Evolutionary conservation across 257 asterid species (phyloP).

Genomic region (Petunia secreta): DNA sequence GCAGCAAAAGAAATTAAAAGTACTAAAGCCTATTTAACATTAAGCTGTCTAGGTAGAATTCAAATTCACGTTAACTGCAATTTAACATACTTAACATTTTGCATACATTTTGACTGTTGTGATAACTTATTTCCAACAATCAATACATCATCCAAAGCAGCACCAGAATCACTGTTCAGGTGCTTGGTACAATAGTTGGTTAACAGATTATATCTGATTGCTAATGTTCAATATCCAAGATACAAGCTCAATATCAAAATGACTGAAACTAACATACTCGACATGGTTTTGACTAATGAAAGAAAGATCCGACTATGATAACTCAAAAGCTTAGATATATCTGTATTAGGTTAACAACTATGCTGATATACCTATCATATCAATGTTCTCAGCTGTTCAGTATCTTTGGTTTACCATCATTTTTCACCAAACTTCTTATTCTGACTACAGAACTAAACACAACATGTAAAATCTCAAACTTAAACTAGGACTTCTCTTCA

Average conservation of each 20-base stretch:
- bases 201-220: background rate
- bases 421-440: background rate
- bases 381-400: background rate
- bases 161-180: background rate
- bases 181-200: background rate
- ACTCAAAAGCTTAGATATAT: background rate
- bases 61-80: too few species aligned
- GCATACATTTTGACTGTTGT: background rate
- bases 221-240: background rate
- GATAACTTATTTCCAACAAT: background rate
- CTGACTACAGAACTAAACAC: background rate
- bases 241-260: background rate
- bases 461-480: background rate
- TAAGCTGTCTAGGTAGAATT: too few species aligned
- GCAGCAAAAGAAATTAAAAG: too few species aligned
- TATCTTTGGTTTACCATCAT: background rate
- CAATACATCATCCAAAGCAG: background rate
- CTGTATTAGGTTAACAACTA: background rate
- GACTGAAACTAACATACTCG: background rate
- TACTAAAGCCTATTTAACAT: too few species aligned
- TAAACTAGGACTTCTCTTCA: slow-evolving; percentile 72
- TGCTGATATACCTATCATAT: background rate
- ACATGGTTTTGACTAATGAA: background rate
- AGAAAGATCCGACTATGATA: background rate
- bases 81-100: too few species aligned